phyloP scores from a whole-genome alignment of 2,329 filamentous ascomycete genomes.

The Calonectria leucothoes region DNA sequence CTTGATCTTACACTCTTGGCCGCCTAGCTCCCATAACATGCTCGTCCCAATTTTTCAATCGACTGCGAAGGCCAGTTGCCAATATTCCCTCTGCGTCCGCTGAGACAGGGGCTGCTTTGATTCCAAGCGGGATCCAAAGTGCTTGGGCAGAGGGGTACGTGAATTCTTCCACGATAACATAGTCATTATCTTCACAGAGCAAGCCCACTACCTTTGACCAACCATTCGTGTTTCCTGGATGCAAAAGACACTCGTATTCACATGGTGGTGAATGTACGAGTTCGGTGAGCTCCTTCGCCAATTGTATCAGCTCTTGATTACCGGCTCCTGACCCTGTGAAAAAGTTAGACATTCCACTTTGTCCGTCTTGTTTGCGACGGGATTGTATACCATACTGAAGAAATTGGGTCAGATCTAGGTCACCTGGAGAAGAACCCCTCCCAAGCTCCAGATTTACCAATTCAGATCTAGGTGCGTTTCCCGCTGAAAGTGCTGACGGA shows the following conservation, averaged over 20 bases:
- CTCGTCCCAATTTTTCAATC: slow-evolving; percentile 39
- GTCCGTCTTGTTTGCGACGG: no score
- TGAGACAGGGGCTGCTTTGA: slow-evolving; percentile 36
- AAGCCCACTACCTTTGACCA: slow-evolving; percentile 46
- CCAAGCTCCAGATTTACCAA: slow-evolving; percentile 11
- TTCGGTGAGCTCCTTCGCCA: slow-evolving; percentile 33
- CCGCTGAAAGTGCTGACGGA: slow-evolving; percentile 2
- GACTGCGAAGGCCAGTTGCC: slow-evolving; percentile 30
- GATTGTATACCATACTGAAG: slow-evolving; percentile 29
- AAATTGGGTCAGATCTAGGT: slow-evolving; percentile 32
- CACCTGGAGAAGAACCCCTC: slow-evolving; percentile 7
- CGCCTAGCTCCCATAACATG: slow-evolving; percentile 15
- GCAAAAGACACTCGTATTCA: slow-evolving; percentile 39
- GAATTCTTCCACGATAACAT: slow-evolving; percentile 44
- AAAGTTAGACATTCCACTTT: not conserved
- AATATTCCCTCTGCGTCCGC: slow-evolving; percentile 43
- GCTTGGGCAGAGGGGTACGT: slow-evolving; percentile 47
- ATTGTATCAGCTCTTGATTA: slow-evolving; percentile 26
- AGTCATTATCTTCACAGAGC: slow-evolving; percentile 43
- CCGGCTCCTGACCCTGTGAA: slow-evolving; percentile 30
- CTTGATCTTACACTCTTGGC: slow-evolving; percentile 29
- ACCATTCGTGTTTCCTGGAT: slow-evolving; percentile 46
- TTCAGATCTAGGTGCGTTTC: not conserved
- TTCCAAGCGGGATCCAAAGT: slow-evolving; percentile 44
- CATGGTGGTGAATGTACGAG: slow-evolving; percentile 34